Conservation (phyloP, 495 filamentous ascomycete species). For the Tuber umbilicatum region DNA sequence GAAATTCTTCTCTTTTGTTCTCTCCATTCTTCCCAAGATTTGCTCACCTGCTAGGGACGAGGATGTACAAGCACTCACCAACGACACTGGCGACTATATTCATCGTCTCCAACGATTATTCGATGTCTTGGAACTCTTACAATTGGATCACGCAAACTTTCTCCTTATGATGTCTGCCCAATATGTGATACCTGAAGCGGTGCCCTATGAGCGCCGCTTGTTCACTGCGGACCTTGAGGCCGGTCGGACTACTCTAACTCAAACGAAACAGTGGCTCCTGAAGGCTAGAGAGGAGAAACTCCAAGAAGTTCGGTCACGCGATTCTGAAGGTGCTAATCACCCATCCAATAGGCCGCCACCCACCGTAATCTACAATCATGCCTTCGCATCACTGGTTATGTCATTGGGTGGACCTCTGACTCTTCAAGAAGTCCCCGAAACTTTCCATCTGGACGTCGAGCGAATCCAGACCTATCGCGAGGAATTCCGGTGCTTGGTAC, state of each 20-base stretch:
- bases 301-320: constrained; percentile 64
- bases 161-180: constrained; percentile 75
- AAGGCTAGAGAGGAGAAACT: constrained; percentile 60
- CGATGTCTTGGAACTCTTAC: constrained; percentile 78
- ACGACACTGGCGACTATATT: constrained; percentile 72
- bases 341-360: constrained; percentile 52
- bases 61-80: constrained; percentile 69
- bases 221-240: constrained; percentile 66
- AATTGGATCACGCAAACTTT: constrained; percentile 94
- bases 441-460: constrained; percentile 68
- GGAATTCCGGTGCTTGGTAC: constrained; percentile 67
- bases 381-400: constrained; percentile 60
- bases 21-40: constrained; percentile 78
- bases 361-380: constrained; percentile 74
- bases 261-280: constrained; percentile 66
- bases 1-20: constrained; percentile 86
- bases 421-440: constrained; percentile 67
- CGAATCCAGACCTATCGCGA: constrained; percentile 64
- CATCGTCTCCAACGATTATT: constrained; percentile 76
- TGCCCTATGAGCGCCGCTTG: constrained; percentile 68
- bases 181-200: constrained; percentile 70
- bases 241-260: constrained; percentile 53
- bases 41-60: constrained; percentile 87
- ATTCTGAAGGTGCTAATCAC: constrained; percentile 60
- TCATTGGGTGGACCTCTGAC: constrained; percentile 53